A percentile compares a stretch with the other conserved stretches of the same genome.
phyloP scores from a whole-genome alignment of 2,329 filamentous ascomycete genomes.

The Phoma herbarum region DNA sequence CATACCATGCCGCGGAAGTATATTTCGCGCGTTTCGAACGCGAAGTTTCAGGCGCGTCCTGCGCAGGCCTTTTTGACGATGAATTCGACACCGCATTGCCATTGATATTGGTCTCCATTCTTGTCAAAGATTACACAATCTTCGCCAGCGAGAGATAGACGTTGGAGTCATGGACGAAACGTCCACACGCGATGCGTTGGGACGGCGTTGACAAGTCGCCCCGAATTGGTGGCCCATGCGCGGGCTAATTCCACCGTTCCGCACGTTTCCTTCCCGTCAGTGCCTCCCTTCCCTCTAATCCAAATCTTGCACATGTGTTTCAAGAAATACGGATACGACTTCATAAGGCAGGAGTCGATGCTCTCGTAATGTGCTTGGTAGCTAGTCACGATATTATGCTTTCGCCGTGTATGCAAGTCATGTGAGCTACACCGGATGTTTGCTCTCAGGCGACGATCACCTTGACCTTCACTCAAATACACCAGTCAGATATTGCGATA shows the following conservation, averaged over 20 bases:
- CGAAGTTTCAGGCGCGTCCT: conserved; percentile 18
- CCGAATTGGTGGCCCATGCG: not conserved
- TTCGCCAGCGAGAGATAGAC: conserved; percentile 1
- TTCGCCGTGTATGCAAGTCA: not conserved
- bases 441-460: not conserved
- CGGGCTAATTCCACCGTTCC: not conserved
- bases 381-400: not conserved
- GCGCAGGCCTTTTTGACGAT: conserved; percentile 25
- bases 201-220: conserved; percentile 2
- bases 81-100: conserved; percentile 14
- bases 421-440: not conserved
- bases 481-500: not conserved
- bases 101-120: not conserved
- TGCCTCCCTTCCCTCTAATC: not conserved
- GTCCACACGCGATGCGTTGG: not conserved
- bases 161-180: not conserved
- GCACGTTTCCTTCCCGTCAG: not conserved
- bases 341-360: not conserved
- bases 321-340: too few relatives aligned
- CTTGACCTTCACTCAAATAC: not conserved
- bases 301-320: not conserved
- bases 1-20: conserved; percentile 30
- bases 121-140: not conserved
- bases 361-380: too few relatives aligned
- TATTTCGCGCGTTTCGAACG: conserved; percentile 35